Evolutionary conservation across 139 green algal species (phyloP).

Genomic region (Trebouxia sp.): DNA sequence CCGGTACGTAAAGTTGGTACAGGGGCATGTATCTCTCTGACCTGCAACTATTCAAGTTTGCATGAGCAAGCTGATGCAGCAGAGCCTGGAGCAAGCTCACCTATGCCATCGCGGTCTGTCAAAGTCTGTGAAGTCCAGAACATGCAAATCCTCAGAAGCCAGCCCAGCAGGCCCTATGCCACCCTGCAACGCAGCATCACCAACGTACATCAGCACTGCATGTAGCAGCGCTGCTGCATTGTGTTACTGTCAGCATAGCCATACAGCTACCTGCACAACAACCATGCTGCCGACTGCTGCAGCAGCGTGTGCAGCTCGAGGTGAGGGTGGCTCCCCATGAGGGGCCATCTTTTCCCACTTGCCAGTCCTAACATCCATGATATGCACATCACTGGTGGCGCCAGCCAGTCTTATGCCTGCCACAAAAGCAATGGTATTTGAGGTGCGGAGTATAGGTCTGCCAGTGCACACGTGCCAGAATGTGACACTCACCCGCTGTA

Average conservation of each 20-base stretch:
- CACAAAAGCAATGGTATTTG: too few species aligned
- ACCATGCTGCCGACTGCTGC: conserved; percentile 99
- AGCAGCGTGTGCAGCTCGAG: conserved; percentile 92
- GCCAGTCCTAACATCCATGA: conserved; percentile 86
- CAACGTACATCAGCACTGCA: neutral
- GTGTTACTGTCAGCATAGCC: neutral
- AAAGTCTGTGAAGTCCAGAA: conserved; percentile 96
- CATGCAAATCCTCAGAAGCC: conserved; percentile 95
- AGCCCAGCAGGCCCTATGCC: conserved; percentile 93
- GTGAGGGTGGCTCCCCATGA: conserved; percentile 86
- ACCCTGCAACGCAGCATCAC: conserved; percentile 63
- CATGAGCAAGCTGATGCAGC: neutral
- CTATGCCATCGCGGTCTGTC: conserved; percentile 92
- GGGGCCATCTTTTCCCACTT: conserved; percentile 84
- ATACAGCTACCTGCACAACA: conserved; percentile 77
- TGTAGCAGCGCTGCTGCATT: neutral
- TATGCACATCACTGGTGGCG: conserved; percentile 92
- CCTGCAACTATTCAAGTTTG: neutral
- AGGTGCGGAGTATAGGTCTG: too few species aligned
- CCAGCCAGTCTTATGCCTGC: conserved; percentile 87
- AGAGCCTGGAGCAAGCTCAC: conserved; percentile 34
- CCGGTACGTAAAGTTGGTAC: too few species aligned
- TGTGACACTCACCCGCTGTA: conserved; percentile 19
- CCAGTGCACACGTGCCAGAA: neutral
- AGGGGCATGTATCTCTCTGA: too few species aligned